These are phyloP conservation scores for Pharnaceum exiguum DNA, from an alignment of 148 eudicot genomes.

Conservation along the genomic window DNA sequence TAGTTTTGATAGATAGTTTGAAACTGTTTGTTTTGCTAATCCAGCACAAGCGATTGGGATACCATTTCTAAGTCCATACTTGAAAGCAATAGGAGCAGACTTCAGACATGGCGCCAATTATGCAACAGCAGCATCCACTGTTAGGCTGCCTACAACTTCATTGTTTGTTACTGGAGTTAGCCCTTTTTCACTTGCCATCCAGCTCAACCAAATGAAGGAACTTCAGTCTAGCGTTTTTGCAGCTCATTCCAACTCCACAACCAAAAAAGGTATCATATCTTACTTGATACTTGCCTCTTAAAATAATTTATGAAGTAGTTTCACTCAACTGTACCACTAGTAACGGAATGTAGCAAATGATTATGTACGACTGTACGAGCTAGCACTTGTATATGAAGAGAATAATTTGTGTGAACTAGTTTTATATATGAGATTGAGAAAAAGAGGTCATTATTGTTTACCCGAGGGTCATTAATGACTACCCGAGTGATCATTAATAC, in stretches of 20 bases:
- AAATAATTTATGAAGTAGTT: too few species aligned
- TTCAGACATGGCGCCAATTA: slow-evolving; percentile 78
- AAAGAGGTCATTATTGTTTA: too few species aligned
- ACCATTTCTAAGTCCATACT: slow-evolving; percentile 80
- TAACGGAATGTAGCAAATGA: too few species aligned
- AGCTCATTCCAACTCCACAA: slow-evolving; percentile 19
- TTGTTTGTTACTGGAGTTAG: slow-evolving; percentile 78
- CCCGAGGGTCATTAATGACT: too few species aligned
- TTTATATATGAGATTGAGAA: too few species aligned
- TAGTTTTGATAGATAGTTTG: neutral
- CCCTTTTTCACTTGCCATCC: slow-evolving; percentile 86
- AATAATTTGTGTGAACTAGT: too few species aligned
- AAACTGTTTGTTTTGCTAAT: neutral
- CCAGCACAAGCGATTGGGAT: slow-evolving; percentile 73
- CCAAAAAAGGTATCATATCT: slow-evolving; percentile 24
- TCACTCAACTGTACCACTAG: too few species aligned
- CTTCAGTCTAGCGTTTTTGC: slow-evolving; percentile 46
- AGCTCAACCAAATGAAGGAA: slow-evolving; percentile 77
- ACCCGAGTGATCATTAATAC: too few species aligned
- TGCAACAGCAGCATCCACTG: slow-evolving; percentile 83
- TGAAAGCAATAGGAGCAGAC: slow-evolving; percentile 78
- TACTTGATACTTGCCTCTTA: neutral
- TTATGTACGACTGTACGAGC: too few species aligned
- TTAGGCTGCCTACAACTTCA: slow-evolving; percentile 64
- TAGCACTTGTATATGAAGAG: too few species aligned